These are phyloP conservation scores for Jaapia argillacea DNA, from an alignment of 768 basidiomycete genomes.

Conservation along the genomic window DNA sequence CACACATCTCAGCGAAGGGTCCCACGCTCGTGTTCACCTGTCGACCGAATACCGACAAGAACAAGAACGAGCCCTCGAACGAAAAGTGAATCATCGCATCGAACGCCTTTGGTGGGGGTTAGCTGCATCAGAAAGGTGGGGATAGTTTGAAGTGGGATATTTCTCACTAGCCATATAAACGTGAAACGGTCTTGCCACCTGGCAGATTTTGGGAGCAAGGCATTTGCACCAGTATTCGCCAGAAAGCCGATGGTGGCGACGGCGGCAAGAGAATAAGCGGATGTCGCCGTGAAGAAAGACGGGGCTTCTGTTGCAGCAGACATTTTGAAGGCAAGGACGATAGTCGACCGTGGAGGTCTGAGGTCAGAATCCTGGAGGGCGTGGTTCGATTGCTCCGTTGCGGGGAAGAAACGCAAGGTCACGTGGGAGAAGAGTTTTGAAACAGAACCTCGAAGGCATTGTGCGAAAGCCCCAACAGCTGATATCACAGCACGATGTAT, in stretches of 20 bases:
- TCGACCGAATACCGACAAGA: constrained; percentile 64
- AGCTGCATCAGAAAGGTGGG: background rate
- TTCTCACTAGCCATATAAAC: constrained; percentile 70
- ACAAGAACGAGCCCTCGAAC: constrained; percentile 76
- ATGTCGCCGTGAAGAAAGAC: constrained; percentile 45
- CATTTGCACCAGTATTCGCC: constrained; percentile 42
- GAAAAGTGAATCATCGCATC: constrained; percentile 74
- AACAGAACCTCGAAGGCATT: too few relatives aligned
- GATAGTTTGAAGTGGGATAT: background rate
- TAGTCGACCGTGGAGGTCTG: too few relatives aligned
- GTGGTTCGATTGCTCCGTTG: too few relatives aligned
- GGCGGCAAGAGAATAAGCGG: constrained; percentile 52
- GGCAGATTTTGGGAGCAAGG: constrained; percentile 53
- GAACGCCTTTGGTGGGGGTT: constrained; percentile 43
- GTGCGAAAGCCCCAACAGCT: too few relatives aligned
- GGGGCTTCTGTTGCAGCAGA: too few relatives aligned
- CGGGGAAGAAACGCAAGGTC: too few relatives aligned
- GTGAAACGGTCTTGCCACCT: constrained; percentile 55
- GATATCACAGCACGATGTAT: too few relatives aligned
- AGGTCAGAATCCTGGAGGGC: too few relatives aligned
- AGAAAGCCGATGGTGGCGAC: constrained; percentile 40
- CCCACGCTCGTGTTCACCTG: constrained; percentile 62
- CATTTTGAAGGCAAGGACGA: too few relatives aligned
- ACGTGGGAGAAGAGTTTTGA: too few relatives aligned
- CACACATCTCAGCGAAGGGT: constrained; percentile 66